phyloP scores from a whole-genome alignment of 768 basidiomycete species.

The Podaxis pistillaris region DNA sequence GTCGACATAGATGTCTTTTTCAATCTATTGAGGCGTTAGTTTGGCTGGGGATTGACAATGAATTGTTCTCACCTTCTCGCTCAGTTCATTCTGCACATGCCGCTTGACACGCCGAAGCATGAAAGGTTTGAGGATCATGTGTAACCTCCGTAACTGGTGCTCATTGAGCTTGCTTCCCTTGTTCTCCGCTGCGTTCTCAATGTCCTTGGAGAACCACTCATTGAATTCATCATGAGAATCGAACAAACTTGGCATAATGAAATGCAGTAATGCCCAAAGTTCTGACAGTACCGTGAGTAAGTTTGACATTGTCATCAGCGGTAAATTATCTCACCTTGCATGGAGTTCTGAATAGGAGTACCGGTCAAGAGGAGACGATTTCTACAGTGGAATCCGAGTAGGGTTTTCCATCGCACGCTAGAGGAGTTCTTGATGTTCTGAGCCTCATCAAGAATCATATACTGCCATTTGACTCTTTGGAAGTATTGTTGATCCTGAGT shows the following conservation, averaged over 20 bases:
- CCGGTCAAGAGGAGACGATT: slow-evolving; percentile 95
- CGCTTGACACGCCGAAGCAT: slow-evolving; percentile 97
- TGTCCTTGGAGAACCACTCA: slow-evolving; percentile 99
- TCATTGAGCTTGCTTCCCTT: slow-evolving; percentile 91
- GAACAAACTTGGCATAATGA: slow-evolving; percentile 99
- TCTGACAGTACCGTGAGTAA: slow-evolving; percentile 46
- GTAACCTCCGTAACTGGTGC: slow-evolving; percentile 89
- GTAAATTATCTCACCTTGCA: slow-evolving; percentile 73
- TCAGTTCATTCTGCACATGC: slow-evolving; percentile 99
- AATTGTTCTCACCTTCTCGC: slow-evolving; percentile 76
- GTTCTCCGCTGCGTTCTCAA: slow-evolving; percentile 92
- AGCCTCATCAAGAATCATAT: slow-evolving; percentile 99
- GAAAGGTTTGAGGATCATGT: slow-evolving; percentile 99
- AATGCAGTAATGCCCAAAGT: slow-evolving; percentile 96
- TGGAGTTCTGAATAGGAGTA: slow-evolving; percentile 98
- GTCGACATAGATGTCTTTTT: slow-evolving; percentile 93
- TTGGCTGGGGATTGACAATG: background rate
- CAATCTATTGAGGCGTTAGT: slow-evolving; percentile 60
- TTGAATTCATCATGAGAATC: slow-evolving; percentile 99
- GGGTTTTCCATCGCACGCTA: slow-evolving; percentile 94
- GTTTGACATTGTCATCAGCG: slow-evolving; percentile 3
- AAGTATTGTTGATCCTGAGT: slow-evolving; percentile 98
- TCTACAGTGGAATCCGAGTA: slow-evolving; percentile 92
- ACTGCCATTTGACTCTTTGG: slow-evolving; percentile 98
- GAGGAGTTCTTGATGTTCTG: slow-evolving; percentile 99